Evolutionary conservation across 2,329 filamentous ascomycete genomes (phyloP).

Genomic region (Talaromyces sp.): DNA sequence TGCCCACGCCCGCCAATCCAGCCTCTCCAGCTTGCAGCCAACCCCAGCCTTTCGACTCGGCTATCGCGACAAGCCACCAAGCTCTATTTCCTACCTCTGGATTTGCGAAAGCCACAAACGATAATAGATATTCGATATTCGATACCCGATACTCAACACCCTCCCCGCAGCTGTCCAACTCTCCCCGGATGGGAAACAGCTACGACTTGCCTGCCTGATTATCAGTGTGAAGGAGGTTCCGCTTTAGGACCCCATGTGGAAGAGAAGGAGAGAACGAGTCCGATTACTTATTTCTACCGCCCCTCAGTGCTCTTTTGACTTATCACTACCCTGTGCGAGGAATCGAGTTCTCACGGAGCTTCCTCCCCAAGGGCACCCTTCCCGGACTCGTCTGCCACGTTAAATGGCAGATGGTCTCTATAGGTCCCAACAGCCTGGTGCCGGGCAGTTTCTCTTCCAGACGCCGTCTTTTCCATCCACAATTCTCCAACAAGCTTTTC

Average conservation of each 20-base stretch:
- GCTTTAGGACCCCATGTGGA: slow-evolving; percentile 41
- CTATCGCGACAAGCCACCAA: not conserved
- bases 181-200: slow-evolving; percentile 6
- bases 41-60: not conserved
- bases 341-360: slow-evolving; percentile 19
- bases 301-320: slow-evolving; percentile 3
- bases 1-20: not conserved
- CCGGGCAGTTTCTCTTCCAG: slow-evolving; percentile 46
- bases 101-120: not conserved
- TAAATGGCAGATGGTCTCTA: slow-evolving; percentile 53
- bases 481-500: slow-evolving; percentile 35
- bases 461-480: slow-evolving; percentile 39
- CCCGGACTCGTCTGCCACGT: slow-evolving; percentile 43
- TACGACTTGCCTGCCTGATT: slow-evolving; percentile 8
- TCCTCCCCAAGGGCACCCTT: slow-evolving; percentile 25
- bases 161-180: not conserved
- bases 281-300: slow-evolving; percentile 32
- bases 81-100: not conserved
- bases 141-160: too few species aligned
- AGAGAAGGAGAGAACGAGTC: slow-evolving; percentile 43
- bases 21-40: not conserved
- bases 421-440: slow-evolving; percentile 50
- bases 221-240: slow-evolving; percentile 21
- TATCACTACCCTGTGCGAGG: not conserved
- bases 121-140: not conserved